Evolutionary conservation across 257 asterid genomes (phyloP), one percentile per base, ranked within the genome.

Genomic region (Echites panduratus): DNA sequence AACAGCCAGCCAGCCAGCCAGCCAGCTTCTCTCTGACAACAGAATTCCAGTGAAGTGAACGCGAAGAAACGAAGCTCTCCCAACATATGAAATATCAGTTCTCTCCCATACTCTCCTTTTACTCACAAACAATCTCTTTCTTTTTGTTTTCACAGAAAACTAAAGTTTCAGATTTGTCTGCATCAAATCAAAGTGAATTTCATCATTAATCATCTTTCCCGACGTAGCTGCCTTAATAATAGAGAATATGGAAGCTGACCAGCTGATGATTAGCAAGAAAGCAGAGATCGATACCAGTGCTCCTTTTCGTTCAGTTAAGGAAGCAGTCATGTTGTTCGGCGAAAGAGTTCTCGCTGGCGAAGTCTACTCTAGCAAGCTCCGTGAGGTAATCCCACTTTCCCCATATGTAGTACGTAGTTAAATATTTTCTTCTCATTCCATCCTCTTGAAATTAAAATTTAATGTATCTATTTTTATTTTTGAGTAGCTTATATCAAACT

Each of bases 211-310:
- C 19, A 52, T 52, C 24, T 52, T 52, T 29, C 3, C 43, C 41
- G 14, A 4, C 17, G 63, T 54, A 22, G 16, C 17, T 32, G 59
- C 27, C n/a, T n/a, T n/a, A n/a, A n/a, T n/a, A n/a, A 32, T 32
- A 11, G 14, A 7, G 27, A 10, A 32, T 17, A 50, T 62, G 12
- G 57, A 49, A 27, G 63, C 41, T 72, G 57, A 50, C 17, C 3
- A 11, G 48, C 24, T 26, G 29, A 38, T 9, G 56, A 5, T 12
- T 45, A 63, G 22, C 68, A 83, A 48, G 57, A 90, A 77, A 82
- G 96, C 96, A 24, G 96, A 90, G 85, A 88, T 92, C 8, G 98
- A 92, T 75, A 90, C 98, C 0, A 90, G 96, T 44, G 86, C 93
- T 10, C 98, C 97, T 0, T 93, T 90, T 76, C 88, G 90, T 0